A percentile compares a stretch with the other conserved stretches of the same genome.
Conservation (phyloP, 768 basidiomycete species). For the Tricholoma matsutake region DNA sequence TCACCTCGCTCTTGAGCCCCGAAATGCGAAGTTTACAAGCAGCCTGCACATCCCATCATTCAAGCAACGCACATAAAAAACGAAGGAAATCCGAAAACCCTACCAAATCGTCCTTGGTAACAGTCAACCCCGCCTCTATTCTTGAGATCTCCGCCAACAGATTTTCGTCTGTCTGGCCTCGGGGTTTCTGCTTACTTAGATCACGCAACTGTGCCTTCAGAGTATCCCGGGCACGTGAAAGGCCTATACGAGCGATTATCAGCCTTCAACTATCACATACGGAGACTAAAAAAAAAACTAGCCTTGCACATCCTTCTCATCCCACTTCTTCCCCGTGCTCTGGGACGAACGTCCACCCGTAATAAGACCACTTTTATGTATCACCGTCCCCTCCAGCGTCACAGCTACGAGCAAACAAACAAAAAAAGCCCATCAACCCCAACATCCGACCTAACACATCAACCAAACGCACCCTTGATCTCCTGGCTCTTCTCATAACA, state of each 20-base stretch:
- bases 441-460: not conserved
- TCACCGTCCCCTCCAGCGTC: conserved; percentile 93
- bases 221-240: conserved; percentile 60
- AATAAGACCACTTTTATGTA: conserved; percentile 96
- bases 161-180: conserved; percentile 80
- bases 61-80: not conserved
- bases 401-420: conserved; percentile 56
- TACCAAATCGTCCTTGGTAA: conserved; percentile 84
- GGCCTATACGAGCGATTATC: conserved; percentile 24
- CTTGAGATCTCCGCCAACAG: conserved; percentile 74
- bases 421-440: not conserved
- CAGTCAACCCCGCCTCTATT: conserved; percentile 70
- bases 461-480: conserved; percentile 74
- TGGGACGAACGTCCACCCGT: conserved; percentile 89
- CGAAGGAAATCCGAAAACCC: conserved; percentile 15
- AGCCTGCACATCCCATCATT: conserved; percentile 40
- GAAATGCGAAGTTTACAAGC: conserved; percentile 72
- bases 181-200: conserved; percentile 78
- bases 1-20: conserved; percentile 82
- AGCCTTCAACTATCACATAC: not conserved
- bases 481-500: conserved; percentile 95
- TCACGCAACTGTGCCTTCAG: conserved; percentile 77
- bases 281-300: not conserved
- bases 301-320: conserved; percentile 93
- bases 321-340: conserved; percentile 82